Evolutionary conservation across 2,329 filamentous ascomycete species (phyloP), one percentile per base, ranked within the genome.

Genomic region (Penicillium paneum): DNA sequence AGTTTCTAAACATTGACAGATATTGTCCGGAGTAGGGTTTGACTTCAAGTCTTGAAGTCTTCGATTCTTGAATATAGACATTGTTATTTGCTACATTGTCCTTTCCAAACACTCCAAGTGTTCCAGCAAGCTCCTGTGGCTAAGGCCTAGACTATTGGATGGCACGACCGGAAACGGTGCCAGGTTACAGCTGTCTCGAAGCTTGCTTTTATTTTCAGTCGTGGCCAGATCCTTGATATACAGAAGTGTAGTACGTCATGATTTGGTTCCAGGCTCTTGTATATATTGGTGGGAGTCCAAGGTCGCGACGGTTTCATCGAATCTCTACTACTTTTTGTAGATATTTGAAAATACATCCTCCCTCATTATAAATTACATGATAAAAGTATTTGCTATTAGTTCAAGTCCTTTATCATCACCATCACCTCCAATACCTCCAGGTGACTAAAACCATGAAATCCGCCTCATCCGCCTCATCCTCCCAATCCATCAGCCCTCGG

Each of bases 81-180:
- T 24, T 24, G 21, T 24, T 5, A 5, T 24, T 5, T 24, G 21
- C 21, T 24, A 24, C 46, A 7, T 24, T 24, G 21, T 32, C 12
- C 19, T 17, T 31, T 26, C 47, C 48, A 29, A 26, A 26, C 5
- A 46, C 26, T 17, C 15, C 31, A 13, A 38, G 8, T 19, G 12
- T 42, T 21, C 15, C 28, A 41, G 31, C 8, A n/a, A n/a, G n/a
- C 28, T 29, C 19, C 13, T 39, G 49, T 40, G 43, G 42, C 13
- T 29, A 28, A 34, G 39, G 42, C 12, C 24, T 40, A 4, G 29
- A 26, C 46, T 36, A 48, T 52, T 52, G 36, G 44, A 15, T 15
- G n/a, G 8, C 21, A n/a, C 5, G 35, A 35, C 51, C 51, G 51
- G 44, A 53, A 49, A 26, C 51, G 31, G 51, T 50, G 46, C 39